Evolutionary conservation across 2,329 filamentous ascomycete species (phyloP).

Genomic region (Clonostachys byssicola): DNA sequence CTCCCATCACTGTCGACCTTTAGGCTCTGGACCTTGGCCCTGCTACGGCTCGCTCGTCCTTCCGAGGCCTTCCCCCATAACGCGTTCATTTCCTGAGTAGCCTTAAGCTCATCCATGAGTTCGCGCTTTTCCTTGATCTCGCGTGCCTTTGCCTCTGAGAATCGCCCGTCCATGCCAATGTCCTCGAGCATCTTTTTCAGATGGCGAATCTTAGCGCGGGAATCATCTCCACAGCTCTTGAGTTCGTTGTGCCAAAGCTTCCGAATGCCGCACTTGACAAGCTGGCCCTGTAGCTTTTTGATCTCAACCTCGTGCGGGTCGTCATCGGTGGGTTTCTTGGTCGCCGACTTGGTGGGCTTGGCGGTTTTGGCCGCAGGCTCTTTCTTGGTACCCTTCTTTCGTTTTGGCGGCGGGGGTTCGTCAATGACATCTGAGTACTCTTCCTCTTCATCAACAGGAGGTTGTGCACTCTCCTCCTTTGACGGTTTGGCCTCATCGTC

Average conservation of each 20-base stretch:
- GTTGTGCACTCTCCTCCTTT: slow-evolving; percentile 8
- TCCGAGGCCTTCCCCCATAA: slow-evolving; percentile 61
- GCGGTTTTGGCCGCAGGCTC: slow-evolving; percentile 13
- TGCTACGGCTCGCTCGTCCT: slow-evolving; percentile 34
- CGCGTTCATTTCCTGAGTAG: slow-evolving; percentile 75
- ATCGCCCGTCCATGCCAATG: slow-evolving; percentile 83
- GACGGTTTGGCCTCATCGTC: too few relatives aligned
- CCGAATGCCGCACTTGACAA: slow-evolving; percentile 85
- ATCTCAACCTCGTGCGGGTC: slow-evolving; percentile 74
- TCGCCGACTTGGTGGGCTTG: slow-evolving; percentile 15
- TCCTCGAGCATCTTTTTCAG: slow-evolving; percentile 76
- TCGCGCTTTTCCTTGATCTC: slow-evolving; percentile 88
- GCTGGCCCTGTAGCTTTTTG: slow-evolving; percentile 81
- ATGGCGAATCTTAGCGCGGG: slow-evolving; percentile 77
- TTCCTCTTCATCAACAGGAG: slow-evolving; percentile 24
- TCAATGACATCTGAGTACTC: slow-evolving; percentile 60
- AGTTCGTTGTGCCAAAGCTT: slow-evolving; percentile 90
- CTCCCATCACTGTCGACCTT: slow-evolving; percentile 23
- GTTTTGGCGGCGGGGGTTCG: slow-evolving; percentile 57
- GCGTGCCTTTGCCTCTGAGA: slow-evolving; percentile 76
- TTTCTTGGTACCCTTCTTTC: slow-evolving; percentile 43
- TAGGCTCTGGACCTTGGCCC: slow-evolving; percentile 17
- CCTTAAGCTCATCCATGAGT: slow-evolving; percentile 77
- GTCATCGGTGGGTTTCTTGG: slow-evolving; percentile 14
- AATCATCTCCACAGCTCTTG: slow-evolving; percentile 65